Evolutionary conservation across 1,139 yeast species (phyloP).

Genomic region (Debaryomyces coudertii): DNA sequence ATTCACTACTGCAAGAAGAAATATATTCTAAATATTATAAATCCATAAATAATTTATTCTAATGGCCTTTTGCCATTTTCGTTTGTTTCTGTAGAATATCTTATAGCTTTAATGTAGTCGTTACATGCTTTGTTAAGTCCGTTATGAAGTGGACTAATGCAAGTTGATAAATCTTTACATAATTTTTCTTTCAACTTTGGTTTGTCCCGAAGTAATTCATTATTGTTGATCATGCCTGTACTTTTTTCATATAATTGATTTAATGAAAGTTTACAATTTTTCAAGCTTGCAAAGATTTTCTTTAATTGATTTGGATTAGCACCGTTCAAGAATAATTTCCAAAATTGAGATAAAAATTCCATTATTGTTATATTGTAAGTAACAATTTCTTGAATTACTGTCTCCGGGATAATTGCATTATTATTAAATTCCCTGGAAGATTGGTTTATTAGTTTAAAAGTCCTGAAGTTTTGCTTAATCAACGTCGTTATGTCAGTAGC

Average conservation of each 20-base stretch:
- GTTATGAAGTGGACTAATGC: conserved; percentile 33
- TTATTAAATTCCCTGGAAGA: conserved; percentile 14
- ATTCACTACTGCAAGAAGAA: neutral
- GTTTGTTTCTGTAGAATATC: conserved; percentile 10
- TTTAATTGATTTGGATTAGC: conserved; percentile 44
- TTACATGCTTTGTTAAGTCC: conserved; percentile 36
- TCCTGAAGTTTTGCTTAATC: conserved; percentile 57
- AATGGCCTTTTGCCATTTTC: conserved; percentile 8
- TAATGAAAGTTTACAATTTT: conserved; percentile 33
- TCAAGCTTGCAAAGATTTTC: conserved; percentile 40
- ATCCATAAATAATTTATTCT: neutral
- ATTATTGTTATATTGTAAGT: conserved; percentile 43
- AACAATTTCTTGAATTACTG: conserved; percentile 38
- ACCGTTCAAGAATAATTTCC: conserved; percentile 43
- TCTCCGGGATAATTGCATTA: conserved; percentile 30
- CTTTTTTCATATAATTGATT: conserved; percentile 26
- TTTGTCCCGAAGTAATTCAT: conserved; percentile 22
- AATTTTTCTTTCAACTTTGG: conserved; percentile 40
- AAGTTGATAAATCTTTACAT: conserved; percentile 34
- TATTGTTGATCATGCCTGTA: conserved; percentile 12
- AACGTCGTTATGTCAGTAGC: conserved; percentile 52
- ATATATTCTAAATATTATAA: neutral
- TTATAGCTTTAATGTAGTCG: conserved; percentile 36
- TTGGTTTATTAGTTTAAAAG: conserved; percentile 22
- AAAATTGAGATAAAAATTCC: conserved; percentile 50